These are phyloP conservation scores for Malbranchea cinnamomea DNA, from an alignment of 2,329 filamentous ascomycete species.

Conservation along the genomic window DNA sequence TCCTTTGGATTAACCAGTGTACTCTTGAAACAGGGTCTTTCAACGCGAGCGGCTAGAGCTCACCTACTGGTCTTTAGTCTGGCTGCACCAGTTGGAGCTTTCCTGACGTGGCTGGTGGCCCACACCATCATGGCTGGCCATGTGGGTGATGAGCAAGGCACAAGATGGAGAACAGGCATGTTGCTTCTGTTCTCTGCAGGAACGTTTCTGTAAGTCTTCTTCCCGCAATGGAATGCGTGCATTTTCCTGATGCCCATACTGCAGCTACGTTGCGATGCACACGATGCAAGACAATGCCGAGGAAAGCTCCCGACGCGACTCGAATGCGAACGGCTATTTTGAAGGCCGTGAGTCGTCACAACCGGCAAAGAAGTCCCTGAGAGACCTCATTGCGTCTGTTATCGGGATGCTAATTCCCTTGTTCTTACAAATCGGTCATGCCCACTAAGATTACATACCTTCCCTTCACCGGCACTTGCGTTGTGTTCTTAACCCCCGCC, in stretches of 20 bases:
- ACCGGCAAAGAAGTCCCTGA: slow-evolving; percentile 26
- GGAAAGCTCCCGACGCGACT: slow-evolving; percentile 17
- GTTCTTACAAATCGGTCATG: slow-evolving; percentile 34
- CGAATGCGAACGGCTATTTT: slow-evolving; percentile 27
- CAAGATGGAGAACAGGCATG: slow-evolving; percentile 83
- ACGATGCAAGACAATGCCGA: slow-evolving; percentile 68
- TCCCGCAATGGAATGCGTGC: neutral
- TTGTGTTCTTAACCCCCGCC: too few species aligned
- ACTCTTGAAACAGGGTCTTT: slow-evolving; percentile 76
- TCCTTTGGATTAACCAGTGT: slow-evolving; percentile 89
- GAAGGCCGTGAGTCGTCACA: slow-evolving; percentile 23
- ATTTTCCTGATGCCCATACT: neutral
- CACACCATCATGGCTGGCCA: slow-evolving; percentile 47
- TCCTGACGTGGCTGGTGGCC: slow-evolving; percentile 69
- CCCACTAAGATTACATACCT: slow-evolving; percentile 22
- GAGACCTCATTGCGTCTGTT: slow-evolving; percentile 31
- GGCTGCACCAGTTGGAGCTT: slow-evolving; percentile 72
- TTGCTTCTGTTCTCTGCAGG: slow-evolving; percentile 88
- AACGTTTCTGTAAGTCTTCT: slow-evolving; percentile 66
- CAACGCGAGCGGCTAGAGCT: slow-evolving; percentile 67
- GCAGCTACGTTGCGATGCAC: slow-evolving; percentile 93
- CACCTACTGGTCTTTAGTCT: slow-evolving; percentile 86
- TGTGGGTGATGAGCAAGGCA: slow-evolving; percentile 39
- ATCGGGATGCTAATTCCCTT: slow-evolving; percentile 33
- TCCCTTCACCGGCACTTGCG: too few species aligned